Percentiles rank a stretch among this genome's conserved stretches.
phyloP scores from a whole-genome alignment of 306 rosid genomes.

The Sicyos edulis region DNA sequence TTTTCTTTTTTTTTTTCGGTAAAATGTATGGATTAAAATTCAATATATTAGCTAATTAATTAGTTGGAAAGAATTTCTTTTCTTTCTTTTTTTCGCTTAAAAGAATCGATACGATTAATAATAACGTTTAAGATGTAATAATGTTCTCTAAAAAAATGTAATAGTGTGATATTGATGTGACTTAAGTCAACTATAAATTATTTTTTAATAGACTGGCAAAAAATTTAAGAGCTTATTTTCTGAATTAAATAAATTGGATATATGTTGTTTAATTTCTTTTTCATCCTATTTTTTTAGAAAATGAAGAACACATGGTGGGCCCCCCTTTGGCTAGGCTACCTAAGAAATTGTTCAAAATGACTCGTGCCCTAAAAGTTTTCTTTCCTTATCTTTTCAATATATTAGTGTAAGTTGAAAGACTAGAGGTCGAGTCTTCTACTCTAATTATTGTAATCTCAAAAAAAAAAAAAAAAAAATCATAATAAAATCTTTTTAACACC shows the following conservation, averaged over 20 bases:
- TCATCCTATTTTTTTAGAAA: neutral
- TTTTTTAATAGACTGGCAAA: no score
- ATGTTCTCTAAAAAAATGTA: neutral
- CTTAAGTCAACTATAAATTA: neutral
- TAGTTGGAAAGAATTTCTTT: neutral
- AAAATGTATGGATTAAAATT: neutral
- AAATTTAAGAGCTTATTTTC: no score
- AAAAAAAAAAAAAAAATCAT: no score
- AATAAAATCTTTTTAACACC: no score
- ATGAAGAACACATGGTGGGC: neutral
- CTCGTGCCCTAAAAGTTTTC: neutral
- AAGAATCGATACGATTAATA: neutral
- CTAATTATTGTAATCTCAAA: no score
- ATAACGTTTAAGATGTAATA: neutral
- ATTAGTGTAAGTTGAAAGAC: no score
- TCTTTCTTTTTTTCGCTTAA: no score
- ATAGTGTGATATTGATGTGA: constrained; percentile 3
- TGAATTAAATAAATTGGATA: neutral
- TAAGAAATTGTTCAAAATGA: neutral
- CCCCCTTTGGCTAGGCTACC: neutral
- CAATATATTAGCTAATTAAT: neutral
- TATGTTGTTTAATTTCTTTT: neutral
- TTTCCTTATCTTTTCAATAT: no score
- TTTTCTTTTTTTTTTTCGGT: neutral
- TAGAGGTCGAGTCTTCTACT: no score